Percentiles rank a stretch among this genome's conserved stretches.
phyloP scores from a whole-genome alignment of 2,329 filamentous ascomycete species.

The Trichoderma sp. region DNA sequence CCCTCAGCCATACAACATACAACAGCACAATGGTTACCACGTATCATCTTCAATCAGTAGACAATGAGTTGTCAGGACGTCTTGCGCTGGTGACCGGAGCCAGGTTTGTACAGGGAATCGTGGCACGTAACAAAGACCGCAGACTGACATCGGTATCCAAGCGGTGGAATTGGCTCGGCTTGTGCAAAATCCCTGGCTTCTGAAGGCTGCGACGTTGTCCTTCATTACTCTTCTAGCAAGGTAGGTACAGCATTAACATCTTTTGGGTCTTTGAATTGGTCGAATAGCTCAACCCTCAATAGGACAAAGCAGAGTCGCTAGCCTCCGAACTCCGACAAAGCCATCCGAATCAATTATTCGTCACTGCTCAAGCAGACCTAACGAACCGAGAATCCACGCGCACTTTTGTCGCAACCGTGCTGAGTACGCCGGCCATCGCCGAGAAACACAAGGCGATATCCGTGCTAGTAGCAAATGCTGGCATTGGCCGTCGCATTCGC shows the following conservation, averaged over 20 bases:
- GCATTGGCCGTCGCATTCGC: conserved; percentile 3
- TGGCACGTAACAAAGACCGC: neutral
- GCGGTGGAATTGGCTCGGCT: neutral
- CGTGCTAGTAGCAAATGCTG: conserved; percentile 1
- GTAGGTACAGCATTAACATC: neutral
- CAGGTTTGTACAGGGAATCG: neutral
- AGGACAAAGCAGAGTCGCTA: neutral
- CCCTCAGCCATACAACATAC: neutral
- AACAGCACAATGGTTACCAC: neutral
- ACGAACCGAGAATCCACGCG: neutral
- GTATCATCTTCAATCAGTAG: neutral
- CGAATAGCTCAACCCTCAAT: neutral
- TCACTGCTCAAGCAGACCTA: neutral
- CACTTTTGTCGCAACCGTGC: neutral
- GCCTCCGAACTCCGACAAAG: neutral
- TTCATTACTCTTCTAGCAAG: conserved; percentile 4
- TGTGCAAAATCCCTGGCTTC: neutral
- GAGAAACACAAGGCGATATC: conserved; percentile 6
- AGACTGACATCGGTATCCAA: neutral
- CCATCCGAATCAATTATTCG: neutral
- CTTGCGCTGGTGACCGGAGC: neutral
- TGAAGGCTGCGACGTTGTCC: neutral
- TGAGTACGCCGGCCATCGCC: neutral
- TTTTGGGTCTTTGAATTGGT: neutral
- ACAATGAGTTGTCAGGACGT: neutral